phyloP scores from a whole-genome alignment of 305 asterid species.

The Euphrasia arctica region DNA sequence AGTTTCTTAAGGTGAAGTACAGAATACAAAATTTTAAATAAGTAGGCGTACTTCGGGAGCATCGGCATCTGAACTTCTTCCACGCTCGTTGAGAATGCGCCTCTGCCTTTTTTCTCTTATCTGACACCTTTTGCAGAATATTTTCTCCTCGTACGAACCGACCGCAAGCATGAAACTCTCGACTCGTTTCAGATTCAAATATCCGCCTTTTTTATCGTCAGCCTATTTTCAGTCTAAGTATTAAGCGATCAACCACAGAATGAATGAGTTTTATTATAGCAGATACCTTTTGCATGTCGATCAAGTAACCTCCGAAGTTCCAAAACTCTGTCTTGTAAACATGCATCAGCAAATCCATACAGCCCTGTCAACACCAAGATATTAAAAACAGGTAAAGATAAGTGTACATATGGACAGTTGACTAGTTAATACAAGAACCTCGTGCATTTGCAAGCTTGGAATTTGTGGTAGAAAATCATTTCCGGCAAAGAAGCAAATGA shows the following conservation, averaged over 20 bases:
- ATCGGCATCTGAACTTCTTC: conserved; percentile 22
- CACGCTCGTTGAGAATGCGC: conserved; percentile 26
- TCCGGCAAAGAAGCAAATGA: conserved; percentile 59
- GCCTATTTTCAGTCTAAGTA: conserved; percentile 30
- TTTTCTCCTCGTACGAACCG: conserved; percentile 49
- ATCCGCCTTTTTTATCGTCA: conserved; percentile 31
- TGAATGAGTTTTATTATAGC: background rate
- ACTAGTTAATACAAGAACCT: conserved; percentile 33
- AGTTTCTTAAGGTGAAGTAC: background rate
- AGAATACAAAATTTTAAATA: background rate
- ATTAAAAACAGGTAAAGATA: no score
- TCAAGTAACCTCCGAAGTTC: conserved; percentile 55
- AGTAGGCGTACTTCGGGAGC: conserved; percentile 24
- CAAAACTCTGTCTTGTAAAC: conserved; percentile 50
- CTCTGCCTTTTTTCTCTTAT: conserved; percentile 28
- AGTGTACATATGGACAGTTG: no score
- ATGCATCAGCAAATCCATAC: conserved; percentile 46
- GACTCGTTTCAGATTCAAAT: conserved; percentile 40
- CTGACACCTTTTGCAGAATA: conserved; percentile 47
- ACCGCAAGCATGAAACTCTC: conserved; percentile 47
- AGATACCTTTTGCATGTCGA: conserved; percentile 43
- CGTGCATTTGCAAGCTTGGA: conserved; percentile 52
- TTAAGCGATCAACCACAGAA: background rate
- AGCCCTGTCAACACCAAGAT: conserved; percentile 31
- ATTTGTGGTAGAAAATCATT: conserved; percentile 65